Conservation (phyloP, 1,284 basidiomycete genomes). For the Moniliophthora roreri region DNA sequence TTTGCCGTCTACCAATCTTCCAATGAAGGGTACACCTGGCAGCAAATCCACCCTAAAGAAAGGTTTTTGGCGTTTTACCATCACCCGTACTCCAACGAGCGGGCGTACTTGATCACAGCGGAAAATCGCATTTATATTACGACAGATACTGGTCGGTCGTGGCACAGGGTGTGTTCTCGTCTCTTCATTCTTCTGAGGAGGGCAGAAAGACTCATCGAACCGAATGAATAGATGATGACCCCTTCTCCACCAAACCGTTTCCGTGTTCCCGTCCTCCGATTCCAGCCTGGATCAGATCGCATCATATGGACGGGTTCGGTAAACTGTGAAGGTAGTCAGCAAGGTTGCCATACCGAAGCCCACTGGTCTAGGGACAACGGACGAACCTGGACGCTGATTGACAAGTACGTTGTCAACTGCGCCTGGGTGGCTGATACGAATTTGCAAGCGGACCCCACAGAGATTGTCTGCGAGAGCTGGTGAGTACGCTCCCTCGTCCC, state of each 20-base stretch:
- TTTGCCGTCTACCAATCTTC: constrained; percentile 87
- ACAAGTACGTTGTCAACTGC: constrained; percentile 88
- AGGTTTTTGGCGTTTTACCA: constrained; percentile 84
- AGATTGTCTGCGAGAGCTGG: constrained; percentile 91
- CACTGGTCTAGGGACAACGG: constrained; percentile 81
- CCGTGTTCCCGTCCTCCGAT: constrained; percentile 76
- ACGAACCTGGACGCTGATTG: constrained; percentile 73
- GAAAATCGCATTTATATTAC: constrained; percentile 74
- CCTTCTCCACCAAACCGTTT: constrained; percentile 82
- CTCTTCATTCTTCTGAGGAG: too few species aligned
- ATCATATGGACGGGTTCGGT: constrained; percentile 88
- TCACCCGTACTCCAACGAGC: constrained; percentile 76
- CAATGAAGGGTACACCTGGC: constrained; percentile 95
- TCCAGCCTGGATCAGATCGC: constrained; percentile 87
- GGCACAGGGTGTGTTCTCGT: constrained; percentile 56
- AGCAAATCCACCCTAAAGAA: constrained; percentile 57
- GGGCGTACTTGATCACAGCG: constrained; percentile 89
- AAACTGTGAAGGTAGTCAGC: constrained; percentile 57
- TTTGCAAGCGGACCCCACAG: constrained; percentile 77
- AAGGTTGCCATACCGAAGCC: constrained; percentile 72
- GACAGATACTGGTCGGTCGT: constrained; percentile 76
- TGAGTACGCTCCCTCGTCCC: too few species aligned
- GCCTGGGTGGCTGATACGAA: constrained; percentile 87
- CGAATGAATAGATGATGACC: too few species aligned
- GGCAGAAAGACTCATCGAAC: too few species aligned